A percentile compares a stretch with the other conserved stretches of the same genome.
These are phyloP conservation scores for Ophiostoma ulmi DNA, from an alignment of 2,329 filamentous ascomycete genomes.

Conservation along the genomic window DNA sequence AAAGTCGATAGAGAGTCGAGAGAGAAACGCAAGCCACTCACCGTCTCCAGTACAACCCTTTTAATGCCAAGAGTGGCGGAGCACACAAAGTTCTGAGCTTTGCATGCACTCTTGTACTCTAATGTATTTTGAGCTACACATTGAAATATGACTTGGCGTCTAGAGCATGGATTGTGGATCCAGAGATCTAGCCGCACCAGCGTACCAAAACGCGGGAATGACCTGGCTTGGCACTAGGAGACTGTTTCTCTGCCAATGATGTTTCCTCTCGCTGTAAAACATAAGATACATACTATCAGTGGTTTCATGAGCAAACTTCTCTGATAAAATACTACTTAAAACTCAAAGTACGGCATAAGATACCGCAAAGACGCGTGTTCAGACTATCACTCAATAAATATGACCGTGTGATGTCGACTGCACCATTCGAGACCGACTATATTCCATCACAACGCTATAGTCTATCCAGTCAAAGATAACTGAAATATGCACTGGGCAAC, in stretches of 20 bases:
- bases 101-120: not conserved
- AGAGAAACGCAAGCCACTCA: not conserved
- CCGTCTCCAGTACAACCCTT: not conserved
- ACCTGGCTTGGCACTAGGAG: not conserved
- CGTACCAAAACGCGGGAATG: conserved; percentile 2
- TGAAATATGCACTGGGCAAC: not conserved
- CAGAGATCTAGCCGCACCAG: not conserved
- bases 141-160: not conserved
- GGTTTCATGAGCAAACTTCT: no score
- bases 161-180: not conserved
- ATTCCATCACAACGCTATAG: not conserved
- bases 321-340: no score
- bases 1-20: not conserved
- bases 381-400: not conserved
- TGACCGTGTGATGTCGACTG: not conserved
- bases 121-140: no score
- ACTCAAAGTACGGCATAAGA: not conserved
- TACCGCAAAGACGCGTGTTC: not conserved
- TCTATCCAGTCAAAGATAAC: not conserved
- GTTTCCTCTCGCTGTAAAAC: not conserved
- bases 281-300: no score
- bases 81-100: not conserved
- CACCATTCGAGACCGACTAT: not conserved
- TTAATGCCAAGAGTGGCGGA: conserved; percentile 4
- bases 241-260: not conserved